Evolutionary conservation across 441 rosid species (phyloP).

Genomic region (Adansonia rubrostipa): DNA sequence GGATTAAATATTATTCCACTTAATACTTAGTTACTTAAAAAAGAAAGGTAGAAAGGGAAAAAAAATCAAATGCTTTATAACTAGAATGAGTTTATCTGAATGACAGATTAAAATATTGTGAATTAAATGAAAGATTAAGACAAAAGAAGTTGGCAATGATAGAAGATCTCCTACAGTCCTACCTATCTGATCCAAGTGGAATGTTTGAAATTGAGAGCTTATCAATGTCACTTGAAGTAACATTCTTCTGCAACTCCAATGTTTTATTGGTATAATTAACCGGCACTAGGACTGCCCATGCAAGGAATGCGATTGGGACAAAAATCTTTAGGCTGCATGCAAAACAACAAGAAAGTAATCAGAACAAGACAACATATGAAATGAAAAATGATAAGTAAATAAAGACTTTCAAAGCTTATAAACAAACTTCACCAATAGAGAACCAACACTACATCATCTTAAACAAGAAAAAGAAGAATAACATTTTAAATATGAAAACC

Average conservation of each 20-base stretch:
- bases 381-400: background rate
- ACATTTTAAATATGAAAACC: no score
- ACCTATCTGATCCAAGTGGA: conserved; percentile 69
- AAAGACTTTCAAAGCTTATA: no score
- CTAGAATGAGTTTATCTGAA: no score
- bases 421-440: no score
- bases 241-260: conserved; percentile 36
- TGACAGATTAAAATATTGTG: no score
- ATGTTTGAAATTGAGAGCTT: conserved; percentile 89
- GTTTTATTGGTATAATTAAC: conserved; percentile 46
- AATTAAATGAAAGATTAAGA: background rate
- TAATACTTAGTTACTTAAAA: no score
- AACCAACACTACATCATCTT: no score
- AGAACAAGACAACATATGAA: background rate
- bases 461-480: no score
- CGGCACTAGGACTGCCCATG: conserved; percentile 82
- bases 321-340: conserved; percentile 81
- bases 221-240: conserved; percentile 84
- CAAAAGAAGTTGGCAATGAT: conserved; percentile 3
- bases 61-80: no score
- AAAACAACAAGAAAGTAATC: conserved; percentile 17
- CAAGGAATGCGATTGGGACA: conserved; percentile 76
- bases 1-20: background rate
- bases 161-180: conserved; percentile 48
- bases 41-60: no score